Base-by-base conservation (phyloP, 1,284 basidiomycete genomes). In the Hypsizygus ulmarius region DNA sequence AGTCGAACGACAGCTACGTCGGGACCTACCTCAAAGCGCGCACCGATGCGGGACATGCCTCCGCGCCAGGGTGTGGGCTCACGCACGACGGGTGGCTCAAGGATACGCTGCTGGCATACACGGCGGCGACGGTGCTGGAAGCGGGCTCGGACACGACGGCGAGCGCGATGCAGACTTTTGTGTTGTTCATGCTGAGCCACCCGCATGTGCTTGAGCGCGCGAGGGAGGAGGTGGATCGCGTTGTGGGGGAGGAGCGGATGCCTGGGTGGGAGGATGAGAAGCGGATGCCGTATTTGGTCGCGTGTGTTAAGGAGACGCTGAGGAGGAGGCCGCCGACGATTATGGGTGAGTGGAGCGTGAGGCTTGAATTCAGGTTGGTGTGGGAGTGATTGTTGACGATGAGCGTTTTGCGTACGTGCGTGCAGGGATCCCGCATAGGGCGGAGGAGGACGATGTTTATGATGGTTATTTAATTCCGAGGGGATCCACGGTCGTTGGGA, bases 301-400 rank as follows among this genome's bases (percentile, higher is more conserved):
- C 65, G n/a, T 58, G 59, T 44, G 60, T 67, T 47, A 64, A 65
- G 48, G 65, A 67, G 49, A 58, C 58, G 3, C 43, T 63, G 50
- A 48, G 63, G 28, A 52, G 56, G 16, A 41, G 56, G n/a, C 55
- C 62, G 4, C 56, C 54, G n/a, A 52, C 52, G 14, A 53, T 57
- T 33, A 55, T 59, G 53, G 60, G 59, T 60, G 25, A 25, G 21
- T 25, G 21, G 21, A n/a, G n/a, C 39, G 55, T 48, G 4, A n/a
- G 29, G 19, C n/a, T 19, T 25, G n/a, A 25, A 25, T 35, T 4
- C 16, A 19, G 5, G 3, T 14, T 14, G 4, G 10, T 30, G 21
- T 9, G n/a, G 30, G 18, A 19, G 15, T 18, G 12, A 12, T n/a
- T 35, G 21, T 25, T 25, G 7, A 25, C 7, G 21, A 25, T 25